These are phyloP conservation scores for Hansfordia pulvinata DNA, from an alignment of 2,329 filamentous ascomycete species.

Conservation along the genomic window DNA sequence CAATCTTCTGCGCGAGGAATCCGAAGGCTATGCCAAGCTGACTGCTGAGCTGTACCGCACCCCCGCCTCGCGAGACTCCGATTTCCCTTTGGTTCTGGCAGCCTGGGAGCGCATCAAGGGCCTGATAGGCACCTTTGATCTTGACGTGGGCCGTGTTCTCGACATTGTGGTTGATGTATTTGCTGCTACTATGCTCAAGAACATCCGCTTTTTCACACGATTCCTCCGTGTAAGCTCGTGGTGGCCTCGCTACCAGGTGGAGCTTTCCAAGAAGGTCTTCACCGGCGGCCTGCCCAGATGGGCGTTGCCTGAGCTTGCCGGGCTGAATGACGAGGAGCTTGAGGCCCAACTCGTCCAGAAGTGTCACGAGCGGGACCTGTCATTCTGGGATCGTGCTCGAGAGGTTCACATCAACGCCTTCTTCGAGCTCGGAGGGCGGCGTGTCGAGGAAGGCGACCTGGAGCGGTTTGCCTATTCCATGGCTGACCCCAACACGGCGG, in stretches of 20 bases:
- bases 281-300: slow-evolving; percentile 65
- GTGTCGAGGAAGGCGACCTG: slow-evolving; percentile 45
- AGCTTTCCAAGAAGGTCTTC: slow-evolving; percentile 25
- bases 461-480: slow-evolving; percentile 30
- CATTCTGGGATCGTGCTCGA: slow-evolving; percentile 73
- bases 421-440: slow-evolving; percentile 73
- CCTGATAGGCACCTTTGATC: slow-evolving; percentile 89
- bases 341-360: slow-evolving; percentile 40
- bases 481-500: slow-evolving; percentile 27
- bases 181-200: slow-evolving; percentile 83
- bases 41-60: slow-evolving; percentile 92
- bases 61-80: slow-evolving; percentile 51
- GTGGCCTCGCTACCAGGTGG: slow-evolving; percentile 66
- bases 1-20: slow-evolving; percentile 88
- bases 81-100: slow-evolving; percentile 62
- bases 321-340: slow-evolving; percentile 52
- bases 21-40: slow-evolving; percentile 92
- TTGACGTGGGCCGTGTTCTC: slow-evolving; percentile 87
- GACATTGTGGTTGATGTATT: slow-evolving; percentile 94
- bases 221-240: slow-evolving; percentile 84
- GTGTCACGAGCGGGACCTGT: slow-evolving; percentile 52
- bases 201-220: slow-evolving; percentile 89
- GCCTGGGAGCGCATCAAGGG: slow-evolving; percentile 89
- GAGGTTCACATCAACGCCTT: slow-evolving; percentile 69
- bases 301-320: slow-evolving; percentile 53